Evolutionary conservation across 176 grass and related monocot species (phyloP).

Genomic region (Alloteropsis semialata): DNA sequence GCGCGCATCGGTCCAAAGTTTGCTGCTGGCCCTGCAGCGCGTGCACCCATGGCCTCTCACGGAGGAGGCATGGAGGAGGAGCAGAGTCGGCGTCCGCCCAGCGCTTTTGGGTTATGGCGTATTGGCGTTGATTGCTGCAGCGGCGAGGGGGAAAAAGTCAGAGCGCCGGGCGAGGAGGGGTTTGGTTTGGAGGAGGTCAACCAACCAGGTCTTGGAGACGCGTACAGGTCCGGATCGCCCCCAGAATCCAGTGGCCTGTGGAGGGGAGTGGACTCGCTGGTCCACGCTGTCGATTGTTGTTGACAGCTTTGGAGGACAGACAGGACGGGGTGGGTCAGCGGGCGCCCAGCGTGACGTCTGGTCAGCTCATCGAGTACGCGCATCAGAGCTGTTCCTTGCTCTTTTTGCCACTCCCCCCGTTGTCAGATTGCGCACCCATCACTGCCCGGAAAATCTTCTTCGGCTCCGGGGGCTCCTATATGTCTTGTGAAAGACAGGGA

Average conservation of each 20-base stretch:
- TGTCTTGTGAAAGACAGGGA: too few species aligned
- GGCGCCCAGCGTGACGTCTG: background rate
- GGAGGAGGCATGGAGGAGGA: too few species aligned
- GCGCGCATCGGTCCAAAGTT: too few species aligned
- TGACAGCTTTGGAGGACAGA: background rate
- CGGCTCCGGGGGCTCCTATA: too few species aligned
- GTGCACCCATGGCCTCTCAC: background rate
- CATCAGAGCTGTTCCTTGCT: background rate
- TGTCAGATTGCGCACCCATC: background rate
- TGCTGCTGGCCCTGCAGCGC: background rate
- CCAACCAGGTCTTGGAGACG: too few species aligned
- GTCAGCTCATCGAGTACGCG: background rate
- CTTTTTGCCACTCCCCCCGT: background rate
- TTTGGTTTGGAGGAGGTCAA: conserved; percentile 6
- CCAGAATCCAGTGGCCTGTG: background rate
- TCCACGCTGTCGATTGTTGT: background rate
- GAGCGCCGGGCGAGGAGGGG: background rate
- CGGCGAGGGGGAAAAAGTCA: background rate
- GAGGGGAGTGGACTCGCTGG: background rate
- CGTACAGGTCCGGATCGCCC: background rate
- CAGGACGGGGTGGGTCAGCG: conserved; percentile 5
- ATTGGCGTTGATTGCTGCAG: background rate
- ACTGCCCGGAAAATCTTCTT: too few species aligned
- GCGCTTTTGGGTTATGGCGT: background rate
- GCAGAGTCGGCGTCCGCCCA: too few species aligned